Conservation (phyloP, 1,284 basidiomycete species). For the Pyrrhoderma noxium region DNA sequence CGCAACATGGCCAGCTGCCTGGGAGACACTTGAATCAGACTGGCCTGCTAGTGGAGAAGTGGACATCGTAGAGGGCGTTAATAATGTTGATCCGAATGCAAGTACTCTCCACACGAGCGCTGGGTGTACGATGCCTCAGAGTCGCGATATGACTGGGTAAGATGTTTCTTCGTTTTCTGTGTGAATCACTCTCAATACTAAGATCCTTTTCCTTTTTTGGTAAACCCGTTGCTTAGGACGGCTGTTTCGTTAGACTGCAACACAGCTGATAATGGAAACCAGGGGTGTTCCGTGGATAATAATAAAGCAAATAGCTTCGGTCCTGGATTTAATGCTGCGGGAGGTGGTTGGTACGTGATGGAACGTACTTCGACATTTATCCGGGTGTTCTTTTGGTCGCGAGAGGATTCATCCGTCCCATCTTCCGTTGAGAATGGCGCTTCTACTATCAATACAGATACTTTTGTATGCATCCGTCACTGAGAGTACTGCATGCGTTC, state of each 20-base stretch:
- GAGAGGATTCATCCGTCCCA: conserved; percentile 33
- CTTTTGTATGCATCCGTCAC: conserved; percentile 32
- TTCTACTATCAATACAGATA: conserved; percentile 31
- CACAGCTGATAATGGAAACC: conserved; percentile 45
- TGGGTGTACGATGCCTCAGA: conserved; percentile 54
- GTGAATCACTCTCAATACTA: conserved; percentile 43
- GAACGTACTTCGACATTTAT: conserved; percentile 38
- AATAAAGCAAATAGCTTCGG: conserved; percentile 42
- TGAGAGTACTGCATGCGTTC: conserved; percentile 29
- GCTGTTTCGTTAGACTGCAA: conserved; percentile 44
- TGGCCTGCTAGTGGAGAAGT: conserved; percentile 40
- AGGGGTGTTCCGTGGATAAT: conserved; percentile 54
- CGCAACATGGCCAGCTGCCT: conserved; percentile 44
- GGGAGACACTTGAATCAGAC: conserved; percentile 30
- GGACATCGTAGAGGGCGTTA: conserved; percentile 66
- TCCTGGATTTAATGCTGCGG: conserved; percentile 49
- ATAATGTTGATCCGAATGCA: conserved; percentile 46
- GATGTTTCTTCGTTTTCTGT: conserved; percentile 23
- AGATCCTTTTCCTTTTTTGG: no score
- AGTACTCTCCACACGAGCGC: conserved; percentile 56
- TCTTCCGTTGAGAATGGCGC: conserved; percentile 33
- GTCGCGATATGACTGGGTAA: conserved; percentile 21
- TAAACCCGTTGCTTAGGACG: conserved; percentile 26
- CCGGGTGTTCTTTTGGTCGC: conserved; percentile 46
- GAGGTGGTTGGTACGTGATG: conserved; percentile 53